Evolutionary conservation across 2,329 filamentous ascomycete genomes (phyloP), one percentile per base, ranked within the genome.

Genomic region (Phyllachora maydis): DNA sequence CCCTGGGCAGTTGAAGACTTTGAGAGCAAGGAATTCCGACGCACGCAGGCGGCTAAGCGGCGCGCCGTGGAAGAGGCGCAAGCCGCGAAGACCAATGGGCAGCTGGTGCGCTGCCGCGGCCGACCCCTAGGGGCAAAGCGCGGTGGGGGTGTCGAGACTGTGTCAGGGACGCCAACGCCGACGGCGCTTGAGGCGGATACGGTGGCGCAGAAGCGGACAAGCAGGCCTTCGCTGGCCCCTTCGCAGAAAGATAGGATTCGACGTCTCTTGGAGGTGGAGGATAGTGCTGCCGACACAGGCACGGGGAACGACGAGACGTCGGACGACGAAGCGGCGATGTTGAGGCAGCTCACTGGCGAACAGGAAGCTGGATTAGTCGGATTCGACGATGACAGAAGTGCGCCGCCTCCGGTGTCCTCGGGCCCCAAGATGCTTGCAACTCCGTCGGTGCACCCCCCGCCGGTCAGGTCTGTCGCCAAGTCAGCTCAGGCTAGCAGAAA

Each of bases 1-100:
- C 56, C 59, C 2, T 45, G 49, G 8, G 52, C 49, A 7, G 33
- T 68, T 3, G 67, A 73, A 36, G 50, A 64, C 0, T 73, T 56
- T 47, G 65, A 69, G 30, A 55, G 50, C 25, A 37, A 45, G 3
- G 41, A 49, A 9, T 49, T 52, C 23, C 42, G 54, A 12, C 45
- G 51, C 26, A 39, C 50, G 11, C 53, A 58, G n/a, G 37, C 45
- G 21, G 45, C 52, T 18, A 43, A 46, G 15, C 29, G 32, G 6
- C 35, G 36, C 12, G 26, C 37, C 11, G 38, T 34, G 13, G 25
- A 38, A 16, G 37, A 42, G 18, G 32, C 28, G 5, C 36, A 32
- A 15, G 35, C 31, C 7, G 29, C 28, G 7, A 26, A 33, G 4
- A 12, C 18, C 15, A 12, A 14, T 10, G 19, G 12, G 19, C 26